Evolutionary conservation across 106 monocot genomes (phyloP), one percentile per base, ranked within the genome.

Genomic region (Allium fistulosum): DNA sequence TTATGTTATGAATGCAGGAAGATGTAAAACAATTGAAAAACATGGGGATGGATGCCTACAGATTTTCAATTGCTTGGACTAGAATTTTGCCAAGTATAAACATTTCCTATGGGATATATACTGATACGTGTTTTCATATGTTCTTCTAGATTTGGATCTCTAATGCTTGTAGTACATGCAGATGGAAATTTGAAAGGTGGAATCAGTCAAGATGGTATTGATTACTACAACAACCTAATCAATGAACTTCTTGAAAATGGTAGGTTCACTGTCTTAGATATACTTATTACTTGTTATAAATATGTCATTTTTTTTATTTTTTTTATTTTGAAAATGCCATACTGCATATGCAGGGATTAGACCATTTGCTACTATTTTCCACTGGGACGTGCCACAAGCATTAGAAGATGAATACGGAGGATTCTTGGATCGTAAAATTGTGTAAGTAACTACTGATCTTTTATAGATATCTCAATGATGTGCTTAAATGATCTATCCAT

Each of bases 191-290:
- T 80, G 51, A 71, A 61, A 7, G 85, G 85, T 45, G 82, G 82
- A 46, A 69, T 89, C 12, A 89, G 79, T 59, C 66, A 77, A 52
- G 78, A 80, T 60, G 89, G 89, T 2, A 68, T 89, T 61, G 49
- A 69, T 0, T 80, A 82, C 27, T 89, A 89, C 75, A 82, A 82
- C 63, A 78, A 82, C 14, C 65, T 89, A 71, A 89, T 89, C 45
- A 68, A 85, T 47, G 82, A 89, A 17, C 80, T 85, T 51, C n/a
- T 80, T 61, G 72, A 70, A 52, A 67, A 67, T 67, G 67, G 67
- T 67, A 67, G 16, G 26, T 6, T 67, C 66, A 22, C 22, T 22
- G 22, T 5, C 37, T 50, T 48, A 50, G 17, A 8, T 22, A 46
- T 49, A 11, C 2, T 14, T 46, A 15, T 5, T 11, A 12, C 45